Conservation (phyloP, 164 flowering plant genomes). For the Stephania japonica region DNA sequence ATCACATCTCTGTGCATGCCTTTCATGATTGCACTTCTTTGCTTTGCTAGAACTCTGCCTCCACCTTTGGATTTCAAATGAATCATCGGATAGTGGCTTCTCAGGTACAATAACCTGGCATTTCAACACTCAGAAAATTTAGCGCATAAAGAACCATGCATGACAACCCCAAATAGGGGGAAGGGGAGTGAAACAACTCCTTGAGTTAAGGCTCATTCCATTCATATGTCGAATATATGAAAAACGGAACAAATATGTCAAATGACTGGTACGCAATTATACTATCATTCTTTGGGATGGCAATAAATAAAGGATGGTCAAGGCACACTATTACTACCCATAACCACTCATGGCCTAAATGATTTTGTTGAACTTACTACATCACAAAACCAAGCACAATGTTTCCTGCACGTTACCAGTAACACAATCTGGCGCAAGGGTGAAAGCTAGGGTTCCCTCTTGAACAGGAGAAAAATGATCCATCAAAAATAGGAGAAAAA, state of each 20-base stretch:
- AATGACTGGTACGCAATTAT: neutral
- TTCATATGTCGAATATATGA: neutral
- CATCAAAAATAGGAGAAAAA: too few species aligned
- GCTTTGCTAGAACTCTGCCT: conserved; percentile 61
- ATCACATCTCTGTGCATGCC: conserved; percentile 85
- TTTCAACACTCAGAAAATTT: neutral
- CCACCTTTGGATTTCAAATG: conserved; percentile 58
- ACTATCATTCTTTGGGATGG: neutral
- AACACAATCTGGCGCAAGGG: neutral
- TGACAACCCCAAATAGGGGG: neutral
- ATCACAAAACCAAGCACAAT: neutral
- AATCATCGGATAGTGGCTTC: conserved; percentile 52
- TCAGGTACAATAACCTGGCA: conserved; percentile 66
- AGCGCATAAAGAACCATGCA: neutral
- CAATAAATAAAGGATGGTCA: neutral
- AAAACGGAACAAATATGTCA: neutral
- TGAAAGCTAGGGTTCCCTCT: neutral
- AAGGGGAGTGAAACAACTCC: neutral
- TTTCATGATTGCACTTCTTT: conserved; percentile 72
- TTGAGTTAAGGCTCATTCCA: neutral
- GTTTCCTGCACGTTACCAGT: neutral
- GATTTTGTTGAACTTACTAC: too few species aligned
- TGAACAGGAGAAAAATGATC: neutral
- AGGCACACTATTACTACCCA: neutral
- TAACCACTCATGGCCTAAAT: too few species aligned